Conservation (phyloP, 2,329 filamentous ascomycete genomes). For the Coniochaeta pulveracea region DNA sequence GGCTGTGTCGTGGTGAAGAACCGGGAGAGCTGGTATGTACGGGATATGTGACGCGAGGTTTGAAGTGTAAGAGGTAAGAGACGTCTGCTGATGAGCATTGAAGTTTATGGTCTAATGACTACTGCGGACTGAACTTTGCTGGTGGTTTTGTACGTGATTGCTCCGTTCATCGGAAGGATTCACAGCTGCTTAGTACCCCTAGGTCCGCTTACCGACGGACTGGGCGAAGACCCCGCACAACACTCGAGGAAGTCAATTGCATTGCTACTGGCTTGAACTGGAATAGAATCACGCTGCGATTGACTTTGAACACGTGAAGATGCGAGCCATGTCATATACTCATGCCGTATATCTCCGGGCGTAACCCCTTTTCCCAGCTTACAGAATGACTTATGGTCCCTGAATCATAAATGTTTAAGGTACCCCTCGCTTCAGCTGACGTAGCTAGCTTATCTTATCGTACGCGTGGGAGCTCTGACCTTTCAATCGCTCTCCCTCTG, state of each 20-base stretch:
- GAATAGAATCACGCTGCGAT: too few relatives aligned
- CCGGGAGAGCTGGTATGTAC: constrained; percentile 14
- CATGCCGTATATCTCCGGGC: too few relatives aligned
- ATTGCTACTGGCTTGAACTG: too few relatives aligned
- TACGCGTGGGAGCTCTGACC: constrained; percentile 3
- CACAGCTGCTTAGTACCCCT: too few relatives aligned
- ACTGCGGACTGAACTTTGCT: too few relatives aligned
- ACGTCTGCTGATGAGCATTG: constrained; percentile 2
- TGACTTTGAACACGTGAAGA: too few relatives aligned
- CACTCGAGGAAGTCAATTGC: too few relatives aligned
- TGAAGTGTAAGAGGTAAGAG: constrained; percentile 2
- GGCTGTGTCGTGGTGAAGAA: constrained; percentile 5
- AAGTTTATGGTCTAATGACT: not conserved
- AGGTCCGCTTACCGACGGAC: too few relatives aligned
- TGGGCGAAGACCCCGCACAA: too few relatives aligned
- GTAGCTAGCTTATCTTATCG: constrained; percentile 1
- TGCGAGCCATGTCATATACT: too few relatives aligned
- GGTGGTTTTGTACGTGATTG: not conserved
- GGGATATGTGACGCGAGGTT: constrained; percentile 22
- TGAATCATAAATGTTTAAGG: not conserved
- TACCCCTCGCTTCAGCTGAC: not conserved
- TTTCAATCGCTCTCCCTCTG: not conserved
- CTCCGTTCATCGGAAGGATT: constrained; percentile 4
- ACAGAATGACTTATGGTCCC: too few relatives aligned
- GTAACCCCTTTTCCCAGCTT: too few relatives aligned